Base-by-base conservation (phyloP, 2,329 filamentous ascomycete genomes). In the Xylariales sp. region DNA sequence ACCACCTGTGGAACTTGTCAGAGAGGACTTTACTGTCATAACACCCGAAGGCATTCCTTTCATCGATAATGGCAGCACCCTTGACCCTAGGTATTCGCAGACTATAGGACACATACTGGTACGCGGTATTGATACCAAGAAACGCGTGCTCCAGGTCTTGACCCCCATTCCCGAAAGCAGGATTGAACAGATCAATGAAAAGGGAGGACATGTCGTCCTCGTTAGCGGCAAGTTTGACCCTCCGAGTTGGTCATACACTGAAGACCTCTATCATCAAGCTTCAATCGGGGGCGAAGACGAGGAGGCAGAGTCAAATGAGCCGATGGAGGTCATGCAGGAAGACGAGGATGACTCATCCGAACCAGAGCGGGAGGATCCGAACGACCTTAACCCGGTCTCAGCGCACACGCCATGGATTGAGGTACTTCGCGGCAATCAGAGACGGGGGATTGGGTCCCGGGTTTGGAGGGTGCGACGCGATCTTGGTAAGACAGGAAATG, bases 201-300 rank as follows among this genome's bases (percentile, higher is more conserved):
- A 60, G 20, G 72, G 71, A 0, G 64, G 69, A 22, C 63, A 70
- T 12, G 63, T 86, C 12, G 74, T 86, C 3, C 66, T 88, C 3
- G 73, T 88, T 1, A 74, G 81, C 40, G 84, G 84, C 3, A 82
- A 76, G 49, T 78, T 86, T 42, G 84, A 88, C 52, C 64, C 76
- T 2, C 82, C 84, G 0, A 78, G 71, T 3, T 88, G 83, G 82
- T 80, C 81, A 2, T 86, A 84, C 46, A 76, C 77, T 0, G 83
- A 87, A 54, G 76, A 82, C 25, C 50, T 81, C 12, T 73, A 79
- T 48, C 51, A 59, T 18, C 25, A 43, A 16, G 20, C 45, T 14
- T 16, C 9, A 52, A 49, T 18, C 10, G 57, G 48, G 14, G 44
- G 28, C 14, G 49, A 55, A 5, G 55, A 50, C 12, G 57, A 48